phyloP scores from a whole-genome alignment of 768 basidiomycete species.

The Dioszegia hungarica region DNA sequence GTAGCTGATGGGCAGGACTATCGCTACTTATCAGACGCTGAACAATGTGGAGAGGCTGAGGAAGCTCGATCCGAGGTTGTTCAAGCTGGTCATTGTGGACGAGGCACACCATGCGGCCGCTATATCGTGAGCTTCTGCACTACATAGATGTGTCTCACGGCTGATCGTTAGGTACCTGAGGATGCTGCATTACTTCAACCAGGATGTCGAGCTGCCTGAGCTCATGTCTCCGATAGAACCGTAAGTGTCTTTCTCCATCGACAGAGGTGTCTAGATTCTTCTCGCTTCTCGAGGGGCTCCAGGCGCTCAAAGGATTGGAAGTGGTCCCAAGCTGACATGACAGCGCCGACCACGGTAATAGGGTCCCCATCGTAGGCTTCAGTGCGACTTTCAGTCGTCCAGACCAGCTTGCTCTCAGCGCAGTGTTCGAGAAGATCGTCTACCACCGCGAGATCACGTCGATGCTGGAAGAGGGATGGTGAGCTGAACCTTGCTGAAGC shows the following conservation, averaged over 20 bases:
- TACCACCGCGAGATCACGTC: constrained; percentile 85
- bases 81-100: constrained; percentile 79
- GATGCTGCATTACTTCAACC: constrained; percentile 76
- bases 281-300: too few relatives aligned
- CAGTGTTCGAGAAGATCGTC: constrained; percentile 84
- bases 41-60: constrained; percentile 60
- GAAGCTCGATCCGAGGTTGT: constrained; percentile 65
- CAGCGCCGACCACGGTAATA: constrained; percentile 3
- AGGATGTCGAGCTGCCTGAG: constrained; percentile 50
- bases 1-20: constrained; percentile 31
- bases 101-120: constrained; percentile 96
- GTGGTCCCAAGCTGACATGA: not conserved
- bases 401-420: constrained; percentile 80
- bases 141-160: not conserved
- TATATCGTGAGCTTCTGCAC: constrained; percentile 60
- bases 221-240: constrained; percentile 48
- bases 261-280: too few relatives aligned
- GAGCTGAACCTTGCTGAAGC: too few relatives aligned
- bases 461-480: constrained; percentile 91
- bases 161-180: constrained; percentile 62
- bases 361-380: constrained; percentile 82
- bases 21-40: constrained; percentile 58
- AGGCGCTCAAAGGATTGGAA: too few relatives aligned
- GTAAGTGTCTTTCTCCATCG: not conserved
- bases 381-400: constrained; percentile 92